Evolutionary conservation across 345 rosid species (phyloP), one percentile per base, ranked within the genome.

Genomic region (Eucalyptus shirleyi): DNA sequence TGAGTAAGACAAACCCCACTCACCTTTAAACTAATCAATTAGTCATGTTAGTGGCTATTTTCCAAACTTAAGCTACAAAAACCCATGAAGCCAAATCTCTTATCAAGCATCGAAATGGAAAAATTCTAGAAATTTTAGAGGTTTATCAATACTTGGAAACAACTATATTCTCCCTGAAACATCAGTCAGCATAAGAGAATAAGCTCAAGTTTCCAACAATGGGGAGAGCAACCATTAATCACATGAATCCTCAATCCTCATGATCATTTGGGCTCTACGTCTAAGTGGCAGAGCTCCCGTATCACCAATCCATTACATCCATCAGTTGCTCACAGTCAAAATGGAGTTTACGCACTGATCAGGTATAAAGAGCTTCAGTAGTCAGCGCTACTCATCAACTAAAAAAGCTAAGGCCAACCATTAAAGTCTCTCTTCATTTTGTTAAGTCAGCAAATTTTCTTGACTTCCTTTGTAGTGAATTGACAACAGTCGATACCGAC

Each of bases 401-500:
- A 12, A 77, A 77, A 77, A 77, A 21, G 85, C 17, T 23, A 21
- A 40, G 47, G 30, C 47, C 47, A 40, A 40, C 30, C 47, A 21
- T 40, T 11, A 77, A 77, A 37, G 45, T 72, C 26, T 28, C 83
- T 21, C 83, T 18, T 11, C 47, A 40, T 77, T 77, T 77, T 77
- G 47, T 40, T 21, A 40, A 77, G 30, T 37, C 83, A 0, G 47
- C 47, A 21, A 37, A 37, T 3, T 77, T 77, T 37, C 28, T 23
- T 12, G 47, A 77, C 16, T 77, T 40, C 16, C 47, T 77, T 23
- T 12, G 9, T 6, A 37, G 30, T 11, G 28, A 40, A 77, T 77
- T 77, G 85, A 77, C 47, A 3, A 11, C 16, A 21, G 47, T 21
- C 5, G 0, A 37, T 23, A 72, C 15, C 0, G 2, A 1, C 9